Base-by-base conservation (phyloP, 163 green algal genomes). In the Chlamydomonas reinhardtii region DNA sequence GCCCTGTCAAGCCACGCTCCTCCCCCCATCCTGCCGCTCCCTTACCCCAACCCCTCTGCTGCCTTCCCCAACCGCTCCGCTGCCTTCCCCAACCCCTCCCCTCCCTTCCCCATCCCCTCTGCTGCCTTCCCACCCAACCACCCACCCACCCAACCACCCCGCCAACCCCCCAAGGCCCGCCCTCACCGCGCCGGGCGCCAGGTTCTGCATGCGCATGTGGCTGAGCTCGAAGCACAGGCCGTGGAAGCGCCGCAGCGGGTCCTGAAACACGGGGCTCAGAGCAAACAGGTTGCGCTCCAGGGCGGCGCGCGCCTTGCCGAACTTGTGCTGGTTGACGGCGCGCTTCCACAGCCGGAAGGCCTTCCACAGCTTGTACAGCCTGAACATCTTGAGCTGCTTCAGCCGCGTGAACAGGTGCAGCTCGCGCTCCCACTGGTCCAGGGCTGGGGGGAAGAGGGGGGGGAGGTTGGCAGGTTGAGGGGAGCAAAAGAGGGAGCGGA, bases 341-440 rank as follows among this genome's bases (percentile, higher is more conserved):
- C 89, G 90, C 62, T 90, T 90, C 94, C 94, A 97, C 68, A 93
- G 61, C 35, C 85, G 83, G 91, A 97, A 97, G 4, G 74, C 82
- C 84, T 97, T 97, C 94, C 94, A 97, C 20, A 94, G 74, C 75
- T 93, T 94, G 93, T 96, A 96, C 88, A 94, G 83, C 69, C 90
- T 87, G 90, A 98, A 97, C 25, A 88, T 62, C 78, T 90, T 90
- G 24, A 97, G 91, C 52, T 85, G 76, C 76, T 93, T 95, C 31
- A 98, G 90, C 19, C 79, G 68, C 17, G 91, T 90, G 86, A 94
- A 97, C 31, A 97, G 88, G 73, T 94, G 84, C 84, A 97, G 91
- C 89, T 98, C 94, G 32, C 92, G 91, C 91, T 97, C 93, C 93
- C 94, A 98, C 54, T 96, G 92, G 27, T 96, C 92, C 52, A 97